These are phyloP conservation scores for Schwanniomyces pseudopolymorphus DNA, from an alignment of 805 yeast species.

Conservation along the genomic window DNA sequence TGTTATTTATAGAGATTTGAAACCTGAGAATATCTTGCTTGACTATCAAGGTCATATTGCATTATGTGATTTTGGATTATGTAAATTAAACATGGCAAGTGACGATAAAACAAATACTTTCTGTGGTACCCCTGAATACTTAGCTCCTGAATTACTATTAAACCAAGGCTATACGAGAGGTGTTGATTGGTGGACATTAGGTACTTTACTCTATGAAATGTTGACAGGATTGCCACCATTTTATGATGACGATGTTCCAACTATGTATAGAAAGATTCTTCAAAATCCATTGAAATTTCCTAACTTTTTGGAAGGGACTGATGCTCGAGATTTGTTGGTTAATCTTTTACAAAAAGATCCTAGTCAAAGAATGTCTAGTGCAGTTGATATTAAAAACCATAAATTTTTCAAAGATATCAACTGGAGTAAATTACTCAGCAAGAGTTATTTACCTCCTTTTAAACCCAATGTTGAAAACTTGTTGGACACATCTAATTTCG, in stretches of 20 bases:
- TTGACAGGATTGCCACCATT: slow-evolving; percentile 96
- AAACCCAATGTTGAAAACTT: slow-evolving; percentile 87
- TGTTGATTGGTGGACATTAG: slow-evolving; percentile 99
- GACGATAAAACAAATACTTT: slow-evolving; percentile 88
- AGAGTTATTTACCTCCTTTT: slow-evolving; percentile 93
- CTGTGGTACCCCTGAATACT: slow-evolving; percentile 97
- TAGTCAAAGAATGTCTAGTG: slow-evolving; percentile 72
- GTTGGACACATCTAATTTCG: slow-evolving; percentile 90
- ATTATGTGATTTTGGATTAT: slow-evolving; percentile 93
- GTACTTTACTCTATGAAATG: slow-evolving; percentile 93
- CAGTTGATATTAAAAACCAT: slow-evolving; percentile 80
- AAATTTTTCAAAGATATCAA: slow-evolving; percentile 86
- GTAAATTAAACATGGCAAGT: slow-evolving; percentile 91
- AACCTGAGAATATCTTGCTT: slow-evolving; percentile 91
- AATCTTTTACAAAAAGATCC: slow-evolving; percentile 87
- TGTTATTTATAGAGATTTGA: slow-evolving; percentile 91
- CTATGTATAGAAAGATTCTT: slow-evolving; percentile 91
- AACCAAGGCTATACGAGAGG: slow-evolving; percentile 94
- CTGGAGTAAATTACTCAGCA: slow-evolving; percentile 79
- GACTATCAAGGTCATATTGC: slow-evolving; percentile 99
- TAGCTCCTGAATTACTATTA: slow-evolving; percentile 89
- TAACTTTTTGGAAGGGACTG: slow-evolving; percentile 71
- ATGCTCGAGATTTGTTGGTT: slow-evolving; percentile 77
- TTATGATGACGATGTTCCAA: slow-evolving; percentile 89
- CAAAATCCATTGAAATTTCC: slow-evolving; percentile 91